Evolutionary conservation across 139 green algal species (phyloP), one percentile per base, ranked within the genome.

Genomic region (Yamagishiella unicocca): DNA sequence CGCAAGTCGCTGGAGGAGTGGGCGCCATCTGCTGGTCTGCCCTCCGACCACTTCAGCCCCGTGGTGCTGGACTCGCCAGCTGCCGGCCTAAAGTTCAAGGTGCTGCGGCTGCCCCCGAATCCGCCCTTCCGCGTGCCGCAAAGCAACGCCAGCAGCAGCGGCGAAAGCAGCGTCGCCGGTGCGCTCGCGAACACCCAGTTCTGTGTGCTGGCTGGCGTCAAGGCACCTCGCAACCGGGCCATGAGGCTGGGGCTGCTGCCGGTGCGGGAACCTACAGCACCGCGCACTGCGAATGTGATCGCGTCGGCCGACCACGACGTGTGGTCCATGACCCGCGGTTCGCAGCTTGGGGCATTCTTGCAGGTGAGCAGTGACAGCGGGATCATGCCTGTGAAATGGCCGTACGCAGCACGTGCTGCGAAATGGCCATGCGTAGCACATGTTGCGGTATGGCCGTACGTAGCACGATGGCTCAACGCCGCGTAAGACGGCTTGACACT

Each of bases 21-120:
- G 82, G 80, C 80, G 33, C 62, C 42, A 27, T n/a, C 14, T 1
- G 43, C 55, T 1, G 62, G 55, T 19, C 58, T 61, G 58, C 38
- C 25, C 2, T 1, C 55, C 4, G 58, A 61, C 4, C 29, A 37
- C 9, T 86, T 68, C 80, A n/a, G 14, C 25, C 80, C 80, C 27
- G 54, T 82, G 24, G 61, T 72, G 22, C 42, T 88, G 35, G 29
- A 84, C 40, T 90, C 87, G 12, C 54, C 79, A 14, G 12, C 87
- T 5, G 81, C 80, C 4, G 87, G 87, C 33, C 72, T 91, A 43
- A 24, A 46, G 5, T 91, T 79, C 80, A 88, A 91, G 82, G 71
- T 90, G 33, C 55, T 90, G 35, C 62, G 14, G 8, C 76, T 90
- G 46, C 85, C 85, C 25, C 85, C 85, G 35, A 90, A 86, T 62